Conservation (phyloP, 371 early-diverging fungal genomes). For the Circinella umbellata region DNA sequence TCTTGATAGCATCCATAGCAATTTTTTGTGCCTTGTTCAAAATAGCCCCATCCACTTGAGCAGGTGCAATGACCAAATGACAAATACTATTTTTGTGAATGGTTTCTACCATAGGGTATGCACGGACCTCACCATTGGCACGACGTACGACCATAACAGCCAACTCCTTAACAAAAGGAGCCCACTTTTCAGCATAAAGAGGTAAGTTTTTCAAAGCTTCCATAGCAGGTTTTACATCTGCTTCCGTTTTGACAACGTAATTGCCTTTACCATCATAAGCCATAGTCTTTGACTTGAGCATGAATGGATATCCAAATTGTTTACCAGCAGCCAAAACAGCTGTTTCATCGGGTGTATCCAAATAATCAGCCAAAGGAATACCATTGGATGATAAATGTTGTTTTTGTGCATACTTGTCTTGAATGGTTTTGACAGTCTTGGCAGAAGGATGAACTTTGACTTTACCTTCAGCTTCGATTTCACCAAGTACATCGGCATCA, state of each 20-base stretch:
- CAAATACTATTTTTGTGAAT: slow-evolving; percentile 95
- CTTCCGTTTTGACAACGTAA: slow-evolving; percentile 71
- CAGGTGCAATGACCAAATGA: slow-evolving; percentile 94
- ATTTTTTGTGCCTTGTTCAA: slow-evolving; percentile 72
- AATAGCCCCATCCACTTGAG: slow-evolving; percentile 84
- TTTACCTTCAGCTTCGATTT: slow-evolving; percentile 57
- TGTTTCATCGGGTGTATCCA: slow-evolving; percentile 55
- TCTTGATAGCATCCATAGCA: slow-evolving; percentile 82
- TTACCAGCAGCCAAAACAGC: slow-evolving; percentile 60
- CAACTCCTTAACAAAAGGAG: slow-evolving; percentile 89
- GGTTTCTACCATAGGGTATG: slow-evolving; percentile 96
- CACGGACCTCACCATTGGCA: slow-evolving; percentile 75
- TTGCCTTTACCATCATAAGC: slow-evolving; percentile 98
- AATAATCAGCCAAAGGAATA: slow-evolving; percentile 78
- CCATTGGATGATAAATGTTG: slow-evolving; percentile 61
- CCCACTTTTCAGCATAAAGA: slow-evolving; percentile 93
- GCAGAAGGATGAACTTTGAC: slow-evolving; percentile 78
- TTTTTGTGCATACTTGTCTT: slow-evolving; percentile 96
- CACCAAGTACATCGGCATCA: slow-evolving; percentile 75
- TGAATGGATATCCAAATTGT: slow-evolving; percentile 88
- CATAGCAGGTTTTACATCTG: slow-evolving; percentile 70
- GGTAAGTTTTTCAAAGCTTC: slow-evolving; percentile 56
- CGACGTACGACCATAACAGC: slow-evolving; percentile 96
- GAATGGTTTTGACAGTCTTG: slow-evolving; percentile 83
- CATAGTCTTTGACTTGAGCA: slow-evolving; percentile 90